Evolutionary conservation across 768 basidiomycete species (phyloP).

Genomic region (Pulveroboletus sp.): DNA sequence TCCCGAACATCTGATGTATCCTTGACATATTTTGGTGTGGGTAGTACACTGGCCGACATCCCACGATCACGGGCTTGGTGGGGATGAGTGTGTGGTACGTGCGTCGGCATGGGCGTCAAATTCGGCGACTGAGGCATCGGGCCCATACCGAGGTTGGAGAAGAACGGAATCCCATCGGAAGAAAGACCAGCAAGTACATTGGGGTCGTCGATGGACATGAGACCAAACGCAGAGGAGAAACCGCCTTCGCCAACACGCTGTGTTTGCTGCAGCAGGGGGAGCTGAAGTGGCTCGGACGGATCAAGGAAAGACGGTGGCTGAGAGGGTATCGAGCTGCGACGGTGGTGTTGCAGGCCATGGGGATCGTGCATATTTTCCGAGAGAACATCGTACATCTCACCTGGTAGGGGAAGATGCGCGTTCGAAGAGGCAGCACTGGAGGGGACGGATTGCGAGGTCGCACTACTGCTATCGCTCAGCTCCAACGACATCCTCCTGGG

Average conservation of each 20-base stretch:
- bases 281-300: conserved; percentile 5
- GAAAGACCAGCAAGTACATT: conserved; percentile 60
- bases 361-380: conserved; percentile 24
- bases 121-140: conserved; percentile 38
- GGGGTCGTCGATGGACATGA: conserved; percentile 73
- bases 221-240: conserved; percentile 64
- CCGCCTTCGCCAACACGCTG: conserved; percentile 32
- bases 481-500: conserved; percentile 34
- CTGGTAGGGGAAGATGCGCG: conserved; percentile 44
- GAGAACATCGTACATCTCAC: conserved; percentile 25
- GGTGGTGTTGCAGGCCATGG: conserved; percentile 15
- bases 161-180: conserved; percentile 59
- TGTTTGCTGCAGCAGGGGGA: conserved; percentile 7
- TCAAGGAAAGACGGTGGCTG: conserved; percentile 6
- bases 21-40: conserved; percentile 30
- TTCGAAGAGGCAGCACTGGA: conserved; percentile 52
- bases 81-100: conserved; percentile 19
- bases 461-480: conserved; percentile 42
- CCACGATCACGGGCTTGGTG: conserved; percentile 19
- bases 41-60: conserved; percentile 25
- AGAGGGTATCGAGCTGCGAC: conserved; percentile 13
- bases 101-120: conserved; percentile 43
- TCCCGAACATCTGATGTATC: conserved; percentile 42
- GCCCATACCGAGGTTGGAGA: conserved; percentile 33
- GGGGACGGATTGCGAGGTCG: conserved; percentile 41